Evolutionary conservation across 768 basidiomycete genomes (phyloP), one percentile per base, ranked within the genome.

Genomic region (Suillus lakei): DNA sequence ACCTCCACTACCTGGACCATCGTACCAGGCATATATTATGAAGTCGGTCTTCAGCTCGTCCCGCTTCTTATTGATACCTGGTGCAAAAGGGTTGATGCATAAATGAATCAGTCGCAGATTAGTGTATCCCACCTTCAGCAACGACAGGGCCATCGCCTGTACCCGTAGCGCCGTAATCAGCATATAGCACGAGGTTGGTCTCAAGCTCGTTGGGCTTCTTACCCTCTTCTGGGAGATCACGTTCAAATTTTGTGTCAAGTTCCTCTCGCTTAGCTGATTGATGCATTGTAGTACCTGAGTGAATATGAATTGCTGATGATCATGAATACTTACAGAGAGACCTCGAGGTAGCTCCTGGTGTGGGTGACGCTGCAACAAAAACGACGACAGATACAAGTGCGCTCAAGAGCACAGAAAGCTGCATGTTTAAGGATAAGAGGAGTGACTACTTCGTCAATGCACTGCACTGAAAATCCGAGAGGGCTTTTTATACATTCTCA

Each of bases 311-410:
- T 15, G 23, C 23, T 58, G 23, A 16, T 26, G 55, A 36, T 38
- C 55, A 58, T 58, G 23, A 38, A 23, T 26, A 39, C 38, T 58
- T 10, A 58, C 56, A 18, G 9, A 26, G 21, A 39, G 9, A 18
- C 39, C 28, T 9, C 4, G 21, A 26, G 38, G 18, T 28, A 3
- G 56, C 56, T 58, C 9, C 23, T 28, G 26, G 56, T 26, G 36
- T 28, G 23, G 55, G 62, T n/a, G 56, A 62, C 5, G 62, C 55
- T 38, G 36, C 10, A 38, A 55, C 55, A 30, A 62, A 15, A 23
- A 41, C n/a, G 26, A 28, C 23, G 9, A 62, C 6, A 28, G 54
- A 60, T 13, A 26, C 2, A 15, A 62, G 36, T 15, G 55, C 36
- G 26, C 62, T 8, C 16, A 62, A 28, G 23, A 62, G 13, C 38